A percentile compares a stretch with the other conserved stretches of the same genome.
Evolutionary conservation across 176 grass and related monocot genomes (phyloP).

Genomic region (Poa pratensis): DNA sequence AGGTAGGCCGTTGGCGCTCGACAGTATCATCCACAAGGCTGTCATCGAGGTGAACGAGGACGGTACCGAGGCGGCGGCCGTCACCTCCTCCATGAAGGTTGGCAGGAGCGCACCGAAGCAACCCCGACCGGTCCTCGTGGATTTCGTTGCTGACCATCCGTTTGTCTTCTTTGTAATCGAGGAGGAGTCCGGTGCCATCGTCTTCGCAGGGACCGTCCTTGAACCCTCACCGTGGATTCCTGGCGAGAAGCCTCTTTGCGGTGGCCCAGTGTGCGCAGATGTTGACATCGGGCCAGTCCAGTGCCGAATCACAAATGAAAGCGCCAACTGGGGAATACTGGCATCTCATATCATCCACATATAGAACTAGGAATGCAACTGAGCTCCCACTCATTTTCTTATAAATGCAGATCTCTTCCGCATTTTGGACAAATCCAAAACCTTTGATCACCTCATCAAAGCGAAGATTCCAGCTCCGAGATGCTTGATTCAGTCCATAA

Average conservation of each 20-base stretch:
- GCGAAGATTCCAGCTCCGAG: too few species aligned
- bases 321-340: background rate
- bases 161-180: constrained; percentile 21
- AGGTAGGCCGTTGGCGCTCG: background rate
- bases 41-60: constrained; percentile 14
- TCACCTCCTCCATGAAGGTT: background rate
- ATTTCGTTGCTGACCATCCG: constrained; percentile 6
- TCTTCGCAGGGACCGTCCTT: background rate
- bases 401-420: too few species aligned
- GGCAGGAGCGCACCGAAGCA: background rate
- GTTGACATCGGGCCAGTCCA: background rate
- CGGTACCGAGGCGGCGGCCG: background rate
- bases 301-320: background rate
- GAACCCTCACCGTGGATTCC: background rate
- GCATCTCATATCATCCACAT: too few species aligned
- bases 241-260: background rate
- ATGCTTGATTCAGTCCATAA: too few species aligned
- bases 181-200: background rate
- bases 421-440: too few species aligned
- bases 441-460: too few species aligned
- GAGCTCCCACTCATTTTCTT: too few species aligned
- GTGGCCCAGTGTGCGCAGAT: background rate
- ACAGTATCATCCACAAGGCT: background rate
- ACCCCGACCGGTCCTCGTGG: background rate
- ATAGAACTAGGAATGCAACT: too few species aligned